Evolutionary conservation across 1,284 basidiomycete species (phyloP), one percentile per base, ranked within the genome.

Genomic region (Apiotrichum montevideense): DNA sequence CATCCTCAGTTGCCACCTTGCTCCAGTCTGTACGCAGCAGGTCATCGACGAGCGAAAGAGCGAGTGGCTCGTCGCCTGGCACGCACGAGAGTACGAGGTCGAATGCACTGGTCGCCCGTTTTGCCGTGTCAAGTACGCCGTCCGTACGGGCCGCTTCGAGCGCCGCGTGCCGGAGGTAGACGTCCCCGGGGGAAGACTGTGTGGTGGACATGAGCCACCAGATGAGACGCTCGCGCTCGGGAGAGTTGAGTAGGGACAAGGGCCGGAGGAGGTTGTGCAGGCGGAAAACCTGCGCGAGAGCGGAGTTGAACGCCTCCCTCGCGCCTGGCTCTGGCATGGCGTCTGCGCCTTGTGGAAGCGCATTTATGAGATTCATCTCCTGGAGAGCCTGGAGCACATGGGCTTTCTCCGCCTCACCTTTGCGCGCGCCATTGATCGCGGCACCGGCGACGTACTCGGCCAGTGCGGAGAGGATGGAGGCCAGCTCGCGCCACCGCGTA

Each of bases 401-500:
- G 1, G 52, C 21, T 50, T 67, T 70, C 67, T 90, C 88, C 13
- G 73, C 73, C 62, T 85, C 83, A 1, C 90, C 90, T 1, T 81
- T 80, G 63, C 78, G 82, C 10, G 84, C 71, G 0, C 82, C 81
- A 69, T 95, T 94, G 35, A 91, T 79, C 54, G 79, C 80, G 14
- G 83, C 80, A 0, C 91, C 90, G 63, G 87, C 85, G 5, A 89
- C 69, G 84, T 87, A 92, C 3, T 84, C 84, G 0, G 54, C 55
- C 3, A 77, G 47, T 9, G 72, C 35, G 7, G 56, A 60, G 44
- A 73, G 47, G 0, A 65, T 65, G 1, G 56, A 51, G 2, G 58
- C 55, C 2, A 85, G 61, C 1, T 80, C 79, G 0, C 72, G 75
- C 80, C 83, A 79, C 3, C 77, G 59, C 6, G 56, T 59, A 56